Evolutionary conservation across 768 basidiomycete species (phyloP), one percentile per base, ranked within the genome.

Genomic region (Rubroboletus pulcherrimus): DNA sequence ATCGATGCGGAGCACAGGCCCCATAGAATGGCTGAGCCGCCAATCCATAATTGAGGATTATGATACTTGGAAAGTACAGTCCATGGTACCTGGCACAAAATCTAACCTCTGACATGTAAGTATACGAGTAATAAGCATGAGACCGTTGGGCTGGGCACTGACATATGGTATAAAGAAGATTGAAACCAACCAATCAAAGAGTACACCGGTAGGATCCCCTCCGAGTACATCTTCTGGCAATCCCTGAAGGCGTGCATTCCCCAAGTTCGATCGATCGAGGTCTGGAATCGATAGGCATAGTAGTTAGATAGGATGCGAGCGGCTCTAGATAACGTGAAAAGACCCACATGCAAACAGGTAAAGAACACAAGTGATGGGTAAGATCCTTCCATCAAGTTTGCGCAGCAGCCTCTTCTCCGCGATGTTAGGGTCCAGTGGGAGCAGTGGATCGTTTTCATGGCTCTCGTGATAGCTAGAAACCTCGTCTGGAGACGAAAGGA

Each of bases 121-220:
- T 15, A 9, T 3, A 38, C 11, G 33, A 30, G 24, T 7, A 24
- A 26, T 12, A 37, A 24, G 35, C 34, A 49, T 15, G n/a, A 24
- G 50, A 14, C 7, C 7, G 35, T 35, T 11, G 19, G 29, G 2
- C 1, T 17, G n/a, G 17, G 3, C 5, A 71, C 81, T 54, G 54
- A 86, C 88, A 67, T 91, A 91, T 58, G 90, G 83, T 70, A 91
- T 83, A 71, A 86, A 91, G 73, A 91, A 92, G 8, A 79, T 77
- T 1, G 88, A 85, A 54, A 85, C 87, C 42, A 89, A 71, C 89
- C 87, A 90, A 65, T 88, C 88, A 63, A 88, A 91, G n/a, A 83
- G 74, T 24, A 76, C 58, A 1, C 89, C 88, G 0, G 82, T 84
- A 9, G 79, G 79, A 62, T 91, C 89, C 7, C 88, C 87, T 12